phyloP scores from a whole-genome alignment of 805 yeast species.

The Candida yuanshanica region DNA sequence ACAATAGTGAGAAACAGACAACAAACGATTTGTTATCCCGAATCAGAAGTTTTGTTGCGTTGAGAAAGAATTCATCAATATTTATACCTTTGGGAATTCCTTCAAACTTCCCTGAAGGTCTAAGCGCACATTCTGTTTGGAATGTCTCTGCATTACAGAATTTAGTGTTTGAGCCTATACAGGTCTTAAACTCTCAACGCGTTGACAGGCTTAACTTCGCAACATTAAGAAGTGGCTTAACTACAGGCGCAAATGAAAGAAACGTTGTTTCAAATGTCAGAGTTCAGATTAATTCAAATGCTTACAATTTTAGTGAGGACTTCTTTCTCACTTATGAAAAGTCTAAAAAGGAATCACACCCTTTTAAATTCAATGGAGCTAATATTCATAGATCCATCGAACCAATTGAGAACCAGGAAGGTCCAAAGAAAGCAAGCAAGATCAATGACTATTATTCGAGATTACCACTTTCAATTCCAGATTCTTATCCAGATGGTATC shows the following conservation, averaged over 20 bases:
- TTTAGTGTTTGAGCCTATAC: constrained; percentile 40
- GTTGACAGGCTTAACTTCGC: constrained; percentile 33
- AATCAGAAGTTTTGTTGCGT: constrained; percentile 39
- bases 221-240: constrained; percentile 36
- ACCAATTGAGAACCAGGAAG: neutral
- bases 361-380: constrained; percentile 24
- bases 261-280: constrained; percentile 40
- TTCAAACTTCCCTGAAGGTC: constrained; percentile 15
- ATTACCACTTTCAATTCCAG: constrained; percentile 19
- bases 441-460: constrained; percentile 6
- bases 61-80: constrained; percentile 45
- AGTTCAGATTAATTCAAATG: constrained; percentile 8
- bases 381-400: constrained; percentile 20
- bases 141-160: constrained; percentile 33
- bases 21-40: constrained; percentile 29
- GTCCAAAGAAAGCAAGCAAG: neutral
- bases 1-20: constrained; percentile 22
- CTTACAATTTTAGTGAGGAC: constrained; percentile 5
- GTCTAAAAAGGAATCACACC: neutral
- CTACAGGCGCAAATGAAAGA: constrained; percentile 34
- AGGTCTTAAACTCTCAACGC: constrained; percentile 35
- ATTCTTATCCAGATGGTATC: constrained; percentile 29
- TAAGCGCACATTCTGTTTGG: constrained; percentile 35
- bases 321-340: constrained; percentile 3
- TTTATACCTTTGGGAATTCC: constrained; percentile 45